Percentiles rank a stretch among this genome's conserved stretches.
Conservation (phyloP, 345 rosid genomes). For the Linum usitatissimum region DNA sequence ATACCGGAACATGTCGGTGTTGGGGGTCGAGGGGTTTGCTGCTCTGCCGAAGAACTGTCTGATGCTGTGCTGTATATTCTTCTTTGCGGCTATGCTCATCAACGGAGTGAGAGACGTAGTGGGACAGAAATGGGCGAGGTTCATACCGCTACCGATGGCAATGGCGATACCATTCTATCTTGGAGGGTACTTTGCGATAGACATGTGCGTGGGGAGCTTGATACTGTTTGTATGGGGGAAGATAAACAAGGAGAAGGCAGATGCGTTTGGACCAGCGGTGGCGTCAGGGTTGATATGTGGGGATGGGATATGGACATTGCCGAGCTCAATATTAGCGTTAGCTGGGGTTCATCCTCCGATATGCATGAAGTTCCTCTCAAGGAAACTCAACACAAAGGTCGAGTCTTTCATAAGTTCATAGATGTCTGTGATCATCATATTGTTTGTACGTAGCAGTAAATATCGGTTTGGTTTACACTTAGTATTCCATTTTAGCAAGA, state of each 20-base stretch:
- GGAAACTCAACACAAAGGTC: not conserved
- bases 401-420: not conserved
- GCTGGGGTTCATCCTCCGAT: slow-evolving; percentile 6
- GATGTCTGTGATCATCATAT: not conserved
- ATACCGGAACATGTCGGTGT: slow-evolving; percentile 38
- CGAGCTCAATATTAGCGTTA: slow-evolving; percentile 4
- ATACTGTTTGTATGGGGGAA: slow-evolving; percentile 4
- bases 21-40: slow-evolving; percentile 47
- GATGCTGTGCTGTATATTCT: slow-evolving; percentile 30
- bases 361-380: slow-evolving; percentile 9
- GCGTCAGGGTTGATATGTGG: slow-evolving; percentile 9
- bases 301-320: slow-evolving; percentile 9
- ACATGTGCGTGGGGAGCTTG: slow-evolving; percentile 10
- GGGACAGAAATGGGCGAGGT: slow-evolving; percentile 1
- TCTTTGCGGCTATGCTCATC: slow-evolving; percentile 7
- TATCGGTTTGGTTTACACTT: too few species aligned
- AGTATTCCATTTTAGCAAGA: too few species aligned
- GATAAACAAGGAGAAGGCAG: slow-evolving; percentile 9
- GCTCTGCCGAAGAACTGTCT: slow-evolving; percentile 41
- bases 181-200: slow-evolving; percentile 8
- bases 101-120: slow-evolving; percentile 5
- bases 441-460: not conserved
- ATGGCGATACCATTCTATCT: slow-evolving; percentile 10
- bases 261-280: slow-evolving; percentile 5
- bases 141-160: slow-evolving; percentile 8